Base-by-base conservation (phyloP, 2,329 filamentous ascomycete genomes). In the Beauveria pseudobassiana region DNA sequence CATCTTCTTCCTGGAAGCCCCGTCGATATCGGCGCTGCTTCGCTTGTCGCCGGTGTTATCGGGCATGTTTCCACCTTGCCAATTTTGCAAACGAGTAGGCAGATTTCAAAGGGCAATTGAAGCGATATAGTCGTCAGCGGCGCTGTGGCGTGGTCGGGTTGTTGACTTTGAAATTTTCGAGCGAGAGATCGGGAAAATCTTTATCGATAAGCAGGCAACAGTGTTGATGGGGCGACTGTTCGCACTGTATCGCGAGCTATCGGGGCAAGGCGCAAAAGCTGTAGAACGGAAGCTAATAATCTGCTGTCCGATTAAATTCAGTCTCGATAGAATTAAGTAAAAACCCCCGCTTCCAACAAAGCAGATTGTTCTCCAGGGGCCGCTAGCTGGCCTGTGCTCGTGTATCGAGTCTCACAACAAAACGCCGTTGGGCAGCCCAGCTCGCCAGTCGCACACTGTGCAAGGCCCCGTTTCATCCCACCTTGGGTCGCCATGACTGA, bases 11-110 rank as follows among this genome's bases (percentile, higher is more conserved):
- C 75, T 73, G 38, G 68, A 74, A 52, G 69, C 60, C 26, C 76
- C 76, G 56, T 79, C 77, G 53, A 70, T 68, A 63, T 81, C 78
- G 57, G 75, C 72, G 66, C 75, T 80, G 57, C 72, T 71, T 65
- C 80, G 75, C 71, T 82, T 82, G 59, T 70, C 73, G 66, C 69
- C 72, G 65, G 71, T 73, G 7, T 16, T 45, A 38, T 62, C 52
- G 42, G 59, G 20, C 59, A 62, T 62, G 3, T n/a, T 62, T 46
- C 22, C 38, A 18, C 38, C 40, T 60, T 20, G 40, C 46, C 26
- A 38, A 20, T 18, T 5, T 43, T 16, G 7, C 18, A 45, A 42
- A 50, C 10, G 34, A 3, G 4, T 2, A 12, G 5, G 12, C 10
- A 22, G 12, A 14, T 49, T 26, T 12, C 9, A 16, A 12, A 12